Conservation (phyloP, 495 filamentous ascomycete species). For the Penicillium robsamsonii region DNA sequence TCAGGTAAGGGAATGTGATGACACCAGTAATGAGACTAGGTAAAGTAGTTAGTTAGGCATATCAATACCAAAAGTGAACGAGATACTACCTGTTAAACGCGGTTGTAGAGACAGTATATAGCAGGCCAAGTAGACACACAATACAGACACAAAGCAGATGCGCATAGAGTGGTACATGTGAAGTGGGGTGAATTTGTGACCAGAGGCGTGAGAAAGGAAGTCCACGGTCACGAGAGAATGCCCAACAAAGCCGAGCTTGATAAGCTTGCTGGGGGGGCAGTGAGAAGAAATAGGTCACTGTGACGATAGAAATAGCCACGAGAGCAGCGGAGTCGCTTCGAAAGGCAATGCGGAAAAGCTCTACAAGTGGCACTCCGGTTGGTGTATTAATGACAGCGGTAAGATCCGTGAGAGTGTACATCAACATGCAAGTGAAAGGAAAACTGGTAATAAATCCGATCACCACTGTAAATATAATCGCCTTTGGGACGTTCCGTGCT, state of each 20-base stretch:
- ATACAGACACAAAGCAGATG: constrained; percentile 50
- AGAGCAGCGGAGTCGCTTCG: constrained; percentile 53
- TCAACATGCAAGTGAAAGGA: constrained; percentile 55
- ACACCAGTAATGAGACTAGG: constrained; percentile 39
- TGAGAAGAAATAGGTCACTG: constrained; percentile 56
- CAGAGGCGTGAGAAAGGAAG: constrained; percentile 49
- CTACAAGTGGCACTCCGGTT: constrained; percentile 56
- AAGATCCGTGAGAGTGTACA: constrained; percentile 58
- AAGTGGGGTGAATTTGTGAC: constrained; percentile 44
- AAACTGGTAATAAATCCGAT: constrained; percentile 60
- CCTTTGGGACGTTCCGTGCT: constrained; percentile 44
- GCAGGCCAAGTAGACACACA: constrained; percentile 49
- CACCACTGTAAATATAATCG: constrained; percentile 58
- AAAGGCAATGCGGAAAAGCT: constrained; percentile 57
- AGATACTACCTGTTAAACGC: constrained; percentile 46
- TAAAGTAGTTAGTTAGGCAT: constrained; percentile 47
- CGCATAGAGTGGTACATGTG: constrained; percentile 55
- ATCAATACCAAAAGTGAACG: constrained; percentile 29
- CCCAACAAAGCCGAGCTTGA: constrained; percentile 60
- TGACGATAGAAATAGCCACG: constrained; percentile 52
- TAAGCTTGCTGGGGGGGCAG: constrained; percentile 55
- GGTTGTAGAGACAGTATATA: constrained; percentile 54
- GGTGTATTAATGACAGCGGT: constrained; percentile 41
- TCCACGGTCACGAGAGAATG: constrained; percentile 58
- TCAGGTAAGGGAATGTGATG: no score